Evolutionary conservation across 2,329 filamentous ascomycete genomes (phyloP).

Genomic region (Talaromyces pinophilus): DNA sequence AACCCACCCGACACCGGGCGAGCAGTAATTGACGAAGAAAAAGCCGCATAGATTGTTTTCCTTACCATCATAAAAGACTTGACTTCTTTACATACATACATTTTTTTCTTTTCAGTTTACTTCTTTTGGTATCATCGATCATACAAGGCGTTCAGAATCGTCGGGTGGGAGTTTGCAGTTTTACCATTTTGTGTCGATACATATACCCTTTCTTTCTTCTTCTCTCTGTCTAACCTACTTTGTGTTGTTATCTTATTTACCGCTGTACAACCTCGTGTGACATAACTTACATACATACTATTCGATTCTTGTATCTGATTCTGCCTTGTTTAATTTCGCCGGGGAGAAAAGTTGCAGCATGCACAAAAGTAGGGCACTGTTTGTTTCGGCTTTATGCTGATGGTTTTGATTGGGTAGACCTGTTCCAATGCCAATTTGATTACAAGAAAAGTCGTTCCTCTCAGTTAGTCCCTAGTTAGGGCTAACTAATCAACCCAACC

Average conservation of each 20-base stretch:
- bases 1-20: slow-evolving; percentile 24
- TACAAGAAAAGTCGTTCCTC: not conserved
- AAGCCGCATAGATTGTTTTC: slow-evolving; percentile 17
- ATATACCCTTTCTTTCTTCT: slow-evolving; percentile 17
- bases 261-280: slow-evolving; percentile 17
- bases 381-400: not conserved
- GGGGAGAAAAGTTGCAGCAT: not conserved
- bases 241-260: not conserved
- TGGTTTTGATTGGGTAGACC: not conserved
- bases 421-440: not conserved
- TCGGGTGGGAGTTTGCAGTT: slow-evolving; percentile 11
- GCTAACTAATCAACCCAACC: not conserved
- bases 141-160: slow-evolving; percentile 18
- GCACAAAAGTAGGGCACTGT: not conserved
- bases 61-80: not conserved
- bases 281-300: slow-evolving; percentile 5
- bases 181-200: slow-evolving; percentile 12
- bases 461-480: not conserved
- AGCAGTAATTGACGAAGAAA: slow-evolving; percentile 19
- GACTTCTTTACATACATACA: not conserved
- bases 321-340: not conserved
- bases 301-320: slow-evolving; percentile 5
- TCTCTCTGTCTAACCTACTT: not conserved
- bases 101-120: not conserved
- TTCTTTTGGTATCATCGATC: slow-evolving; percentile 18